These are phyloP conservation scores for Fistulinella staudtii DNA, from an alignment of 1,284 basidiomycete genomes.

Conservation along the genomic window DNA sequence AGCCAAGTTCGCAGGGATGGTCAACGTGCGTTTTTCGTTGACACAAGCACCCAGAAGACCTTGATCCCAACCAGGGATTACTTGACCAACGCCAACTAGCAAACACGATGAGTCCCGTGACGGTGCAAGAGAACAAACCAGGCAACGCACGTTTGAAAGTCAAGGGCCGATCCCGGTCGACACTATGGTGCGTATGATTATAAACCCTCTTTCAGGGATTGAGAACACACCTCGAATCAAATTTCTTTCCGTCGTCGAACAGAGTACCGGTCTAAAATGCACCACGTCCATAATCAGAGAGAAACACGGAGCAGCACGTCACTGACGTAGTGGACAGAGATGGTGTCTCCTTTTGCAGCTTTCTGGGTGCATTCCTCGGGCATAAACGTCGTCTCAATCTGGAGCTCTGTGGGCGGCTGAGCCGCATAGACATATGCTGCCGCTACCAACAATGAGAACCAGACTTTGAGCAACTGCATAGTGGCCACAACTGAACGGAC, in stretches of 20 bases:
- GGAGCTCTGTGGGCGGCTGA: conserved; percentile 51
- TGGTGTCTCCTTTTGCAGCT: conserved; percentile 60
- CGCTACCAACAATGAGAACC: conserved; percentile 40
- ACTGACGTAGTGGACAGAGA: conserved; percentile 79
- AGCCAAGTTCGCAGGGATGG: conserved; percentile 73
- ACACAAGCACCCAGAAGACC: conserved; percentile 84
- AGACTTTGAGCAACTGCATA: conserved; percentile 48
- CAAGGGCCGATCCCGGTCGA: conserved; percentile 65
- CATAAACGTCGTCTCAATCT: conserved; percentile 55
- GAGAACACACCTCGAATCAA: conserved; percentile 78
- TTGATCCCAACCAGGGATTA: conserved; percentile 81
- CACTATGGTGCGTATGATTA: conserved; percentile 35
- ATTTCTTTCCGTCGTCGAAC: conserved; percentile 69
- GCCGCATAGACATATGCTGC: conserved; percentile 35
- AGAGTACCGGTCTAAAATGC: conserved; percentile 65
- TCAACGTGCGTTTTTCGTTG: conserved; percentile 88
- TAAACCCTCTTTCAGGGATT: too few relatives aligned
- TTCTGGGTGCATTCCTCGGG: conserved; percentile 59
- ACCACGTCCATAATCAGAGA: not conserved
- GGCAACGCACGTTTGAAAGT: conserved; percentile 57
- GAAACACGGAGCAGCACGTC: not conserved
- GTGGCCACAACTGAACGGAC: not conserved
- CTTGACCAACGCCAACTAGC: conserved; percentile 73
- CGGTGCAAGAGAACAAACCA: not conserved
- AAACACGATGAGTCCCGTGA: conserved; percentile 3